Percentiles rank a stretch among this genome's conserved stretches.
These are phyloP conservation scores for Paecilomyces dactylethromorphus DNA, from an alignment of 2,329 filamentous ascomycete genomes.

Conservation along the genomic window DNA sequence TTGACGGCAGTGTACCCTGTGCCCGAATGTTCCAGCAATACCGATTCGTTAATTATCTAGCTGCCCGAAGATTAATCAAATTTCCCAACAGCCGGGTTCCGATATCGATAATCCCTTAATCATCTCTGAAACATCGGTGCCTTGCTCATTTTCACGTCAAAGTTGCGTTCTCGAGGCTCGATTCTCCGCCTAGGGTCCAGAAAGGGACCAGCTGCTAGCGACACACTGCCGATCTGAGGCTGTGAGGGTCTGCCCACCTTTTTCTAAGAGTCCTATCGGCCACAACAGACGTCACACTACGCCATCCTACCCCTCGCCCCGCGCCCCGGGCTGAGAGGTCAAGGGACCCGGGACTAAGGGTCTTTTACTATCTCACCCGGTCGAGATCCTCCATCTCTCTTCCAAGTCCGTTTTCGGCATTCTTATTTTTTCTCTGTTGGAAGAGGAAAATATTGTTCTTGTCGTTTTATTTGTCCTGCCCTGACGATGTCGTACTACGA, in stretches of 20 bases:
- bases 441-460: conserved; percentile 3
- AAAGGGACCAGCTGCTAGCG: neutral
- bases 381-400: neutral
- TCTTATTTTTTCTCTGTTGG: conserved; percentile 3
- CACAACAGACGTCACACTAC: neutral
- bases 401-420: neutral
- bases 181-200: neutral
- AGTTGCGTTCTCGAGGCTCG: neutral
- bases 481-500: conserved; percentile 32
- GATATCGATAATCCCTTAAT: neutral
- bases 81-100: neutral
- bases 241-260: neutral
- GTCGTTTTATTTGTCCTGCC: conserved; percentile 1
- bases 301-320: neutral
- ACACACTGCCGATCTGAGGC: neutral
- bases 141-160: neutral
- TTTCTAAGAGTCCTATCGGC: neutral
- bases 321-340: neutral
- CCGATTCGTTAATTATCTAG: neutral
- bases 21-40: neutral
- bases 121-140: neutral
- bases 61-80: neutral
- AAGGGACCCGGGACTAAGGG: neutral
- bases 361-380: neutral
- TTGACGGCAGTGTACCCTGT: neutral